Conservation (phyloP, 805 yeast genomes). For the Hanseniaspora nectarophila region DNA sequence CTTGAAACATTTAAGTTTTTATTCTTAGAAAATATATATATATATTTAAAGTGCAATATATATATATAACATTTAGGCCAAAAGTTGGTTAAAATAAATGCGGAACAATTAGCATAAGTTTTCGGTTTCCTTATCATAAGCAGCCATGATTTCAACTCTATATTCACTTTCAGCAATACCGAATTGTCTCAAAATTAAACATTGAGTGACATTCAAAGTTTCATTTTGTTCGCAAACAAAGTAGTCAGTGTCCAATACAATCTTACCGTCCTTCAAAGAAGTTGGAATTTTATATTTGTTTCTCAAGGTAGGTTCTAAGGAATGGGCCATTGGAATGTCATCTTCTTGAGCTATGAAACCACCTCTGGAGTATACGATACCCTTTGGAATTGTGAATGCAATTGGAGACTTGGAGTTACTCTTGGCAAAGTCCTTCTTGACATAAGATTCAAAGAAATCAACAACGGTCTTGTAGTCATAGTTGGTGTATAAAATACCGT, state of each 20-base stretch:
- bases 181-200: conserved; percentile 81
- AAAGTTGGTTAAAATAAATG: conserved; percentile 20
- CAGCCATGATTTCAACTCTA: conserved; percentile 68
- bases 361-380: conserved; percentile 87
- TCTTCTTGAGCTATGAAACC: conserved; percentile 84
- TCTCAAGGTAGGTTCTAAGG: conserved; percentile 86
- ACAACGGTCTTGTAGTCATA: conserved; percentile 81
- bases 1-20: too few relatives aligned
- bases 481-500: conserved; percentile 81
- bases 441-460: conserved; percentile 71
- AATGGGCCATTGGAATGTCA: conserved; percentile 93
- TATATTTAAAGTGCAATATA: not conserved
- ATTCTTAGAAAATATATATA: too few relatives aligned
- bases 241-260: conserved; percentile 61
- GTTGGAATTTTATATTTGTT: conserved; percentile 85
- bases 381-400: conserved; percentile 76
- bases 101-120: conserved; percentile 17
- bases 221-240: conserved; percentile 73
- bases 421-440: conserved; percentile 74
- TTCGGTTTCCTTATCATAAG: conserved; percentile 52
- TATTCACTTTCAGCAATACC: conserved; percentile 92
- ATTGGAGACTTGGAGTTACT: conserved; percentile 79
- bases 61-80: conserved; percentile 20
- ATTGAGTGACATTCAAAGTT: conserved; percentile 75
- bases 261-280: conserved; percentile 77